Conservation (phyloP, 192 early-diverging fungal genomes). For the Umbelopsis sp. region DNA sequence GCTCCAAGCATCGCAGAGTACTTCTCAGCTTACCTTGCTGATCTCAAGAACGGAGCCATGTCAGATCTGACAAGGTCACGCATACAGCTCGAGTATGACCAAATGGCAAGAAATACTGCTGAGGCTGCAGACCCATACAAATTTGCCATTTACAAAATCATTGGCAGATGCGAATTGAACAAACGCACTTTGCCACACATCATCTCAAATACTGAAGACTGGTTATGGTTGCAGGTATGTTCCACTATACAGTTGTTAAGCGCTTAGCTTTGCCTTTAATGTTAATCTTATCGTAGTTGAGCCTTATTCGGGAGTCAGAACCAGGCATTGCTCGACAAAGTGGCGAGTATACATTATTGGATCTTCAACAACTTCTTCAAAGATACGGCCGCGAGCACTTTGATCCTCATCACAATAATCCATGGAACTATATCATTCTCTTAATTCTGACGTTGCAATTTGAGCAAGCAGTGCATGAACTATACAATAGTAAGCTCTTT, state of each 20-base stretch:
- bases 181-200: constrained; percentile 68
- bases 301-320: constrained; percentile 62
- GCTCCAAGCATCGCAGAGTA: constrained; percentile 74
- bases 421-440: constrained; percentile 80
- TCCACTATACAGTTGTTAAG: background rate
- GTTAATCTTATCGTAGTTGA: constrained; percentile 41
- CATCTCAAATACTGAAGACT: constrained; percentile 84
- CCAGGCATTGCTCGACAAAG: constrained; percentile 44
- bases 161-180: constrained; percentile 86
- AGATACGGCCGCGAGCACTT: constrained; percentile 77
- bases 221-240: constrained; percentile 80
- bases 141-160: constrained; percentile 82
- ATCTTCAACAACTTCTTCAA: constrained; percentile 70
- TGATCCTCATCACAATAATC: constrained; percentile 69
- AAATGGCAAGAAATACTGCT: constrained; percentile 44
- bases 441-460: constrained; percentile 85
- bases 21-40: constrained; percentile 38
- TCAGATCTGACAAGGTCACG: constrained; percentile 46
- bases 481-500: background rate
- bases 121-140: constrained; percentile 86
- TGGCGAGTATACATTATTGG: constrained; percentile 68
- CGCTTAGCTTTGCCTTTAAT: background rate
- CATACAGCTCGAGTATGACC: constrained; percentile 61
- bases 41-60: constrained; percentile 27
- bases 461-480: constrained; percentile 54